Conservation (phyloP, 176 grass and related monocot genomes). For the Avena sativa region DNA sequence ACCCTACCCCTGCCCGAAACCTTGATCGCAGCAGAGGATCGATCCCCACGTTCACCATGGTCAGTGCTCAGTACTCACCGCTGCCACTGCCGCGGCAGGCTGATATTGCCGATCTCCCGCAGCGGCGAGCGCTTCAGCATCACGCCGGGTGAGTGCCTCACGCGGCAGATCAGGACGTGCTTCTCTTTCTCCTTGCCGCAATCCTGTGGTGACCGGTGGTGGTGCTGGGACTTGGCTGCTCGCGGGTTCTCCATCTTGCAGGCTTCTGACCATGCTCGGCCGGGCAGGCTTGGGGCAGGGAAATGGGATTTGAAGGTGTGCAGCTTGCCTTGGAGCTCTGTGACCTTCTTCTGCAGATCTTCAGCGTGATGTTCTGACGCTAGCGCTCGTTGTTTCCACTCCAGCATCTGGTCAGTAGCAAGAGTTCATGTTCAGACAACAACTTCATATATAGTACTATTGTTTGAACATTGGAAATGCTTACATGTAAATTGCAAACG, state of each 20-base stretch:
- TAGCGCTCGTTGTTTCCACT: constrained; percentile 74
- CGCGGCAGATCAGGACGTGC: constrained; percentile 68
- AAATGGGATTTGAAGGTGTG: constrained; percentile 58
- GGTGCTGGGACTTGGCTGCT: constrained; percentile 39
- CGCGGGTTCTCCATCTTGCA: constrained; percentile 49
- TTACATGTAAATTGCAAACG: neutral
- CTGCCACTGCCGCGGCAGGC: constrained; percentile 39
- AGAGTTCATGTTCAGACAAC: constrained; percentile 23
- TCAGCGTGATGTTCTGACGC: constrained; percentile 58
- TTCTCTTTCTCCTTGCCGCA: constrained; percentile 74
- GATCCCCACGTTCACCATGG: neutral
- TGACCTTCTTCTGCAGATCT: constrained; percentile 59
- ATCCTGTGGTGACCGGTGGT: constrained; percentile 33
- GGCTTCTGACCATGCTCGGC: constrained; percentile 52
- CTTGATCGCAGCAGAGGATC: constrained; percentile 28
- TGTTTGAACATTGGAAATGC: neutral
- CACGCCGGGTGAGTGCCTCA: constrained; percentile 69
- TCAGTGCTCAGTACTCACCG: constrained; percentile 46
- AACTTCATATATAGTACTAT: neutral
- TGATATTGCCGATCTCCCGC: constrained; percentile 71
- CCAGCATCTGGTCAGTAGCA: constrained; percentile 55
- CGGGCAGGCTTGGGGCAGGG: constrained; percentile 19
- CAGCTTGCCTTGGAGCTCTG: constrained; percentile 74
- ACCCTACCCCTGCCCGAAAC: constrained; percentile 30
- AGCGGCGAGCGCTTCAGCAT: constrained; percentile 61